These are phyloP conservation scores for Gentiana dahurica DNA, from an alignment of 257 asterid species.

Conservation along the genomic window DNA sequence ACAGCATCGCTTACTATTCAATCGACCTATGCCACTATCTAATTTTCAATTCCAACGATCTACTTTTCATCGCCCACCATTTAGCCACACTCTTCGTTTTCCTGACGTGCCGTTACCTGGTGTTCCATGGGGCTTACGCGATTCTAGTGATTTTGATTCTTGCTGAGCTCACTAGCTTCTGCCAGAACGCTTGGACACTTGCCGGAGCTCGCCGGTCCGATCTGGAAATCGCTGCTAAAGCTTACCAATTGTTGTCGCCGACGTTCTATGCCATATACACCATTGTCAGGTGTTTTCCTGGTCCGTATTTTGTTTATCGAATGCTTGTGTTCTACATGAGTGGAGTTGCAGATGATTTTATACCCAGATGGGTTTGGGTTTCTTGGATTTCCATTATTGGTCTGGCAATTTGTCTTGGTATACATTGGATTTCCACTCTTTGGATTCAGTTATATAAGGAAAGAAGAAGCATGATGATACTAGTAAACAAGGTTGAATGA, in stretches of 20 bases:
- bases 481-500: conserved; percentile 36
- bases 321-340: conserved; percentile 50
- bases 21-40: conserved; percentile 80
- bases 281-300: conserved; percentile 60
- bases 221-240: conserved; percentile 43
- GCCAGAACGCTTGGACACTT: conserved; percentile 88
- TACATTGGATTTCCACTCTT: conserved; percentile 66
- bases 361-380: conserved; percentile 85
- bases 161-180: conserved; percentile 86
- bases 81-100: conserved; percentile 79
- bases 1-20: conserved; percentile 79
- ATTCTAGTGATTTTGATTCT: conserved; percentile 56
- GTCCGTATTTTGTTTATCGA: conserved; percentile 60
- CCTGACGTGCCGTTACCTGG: conserved; percentile 70
- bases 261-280: conserved; percentile 77
- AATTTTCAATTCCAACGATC: conserved; percentile 51
- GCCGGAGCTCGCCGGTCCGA: conserved; percentile 60
- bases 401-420: conserved; percentile 65
- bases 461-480: conserved; percentile 17
- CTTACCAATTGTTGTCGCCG: conserved; percentile 50
- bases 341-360: conserved; percentile 54
- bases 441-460: conserved; percentile 60
- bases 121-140: conserved; percentile 69
- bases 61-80: conserved; percentile 85
- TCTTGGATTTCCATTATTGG: conserved; percentile 66